These are phyloP conservation scores for Phialophora expanda DNA, from an alignment of 2,329 filamentous ascomycete genomes.

Conservation along the genomic window DNA sequence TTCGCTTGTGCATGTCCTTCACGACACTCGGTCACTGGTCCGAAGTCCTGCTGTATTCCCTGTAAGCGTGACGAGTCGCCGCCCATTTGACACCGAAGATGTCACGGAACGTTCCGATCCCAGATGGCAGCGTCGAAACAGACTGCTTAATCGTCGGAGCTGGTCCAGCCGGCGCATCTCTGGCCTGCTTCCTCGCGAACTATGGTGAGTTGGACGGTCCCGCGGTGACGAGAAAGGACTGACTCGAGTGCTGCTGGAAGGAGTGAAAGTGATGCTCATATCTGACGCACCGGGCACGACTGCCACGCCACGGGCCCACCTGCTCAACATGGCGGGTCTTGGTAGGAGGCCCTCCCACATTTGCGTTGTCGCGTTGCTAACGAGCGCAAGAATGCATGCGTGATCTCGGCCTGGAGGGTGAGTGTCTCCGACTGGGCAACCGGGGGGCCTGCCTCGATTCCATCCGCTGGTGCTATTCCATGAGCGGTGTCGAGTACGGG, in stretches of 20 bases:
- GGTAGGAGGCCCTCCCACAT: constrained; percentile 31
- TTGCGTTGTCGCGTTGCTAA: neutral
- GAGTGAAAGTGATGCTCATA: constrained; percentile 29
- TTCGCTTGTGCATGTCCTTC: neutral
- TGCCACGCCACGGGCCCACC: constrained; percentile 33
- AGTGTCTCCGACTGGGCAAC: constrained; percentile 45
- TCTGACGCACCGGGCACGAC: constrained; percentile 28
- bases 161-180: constrained; percentile 60
- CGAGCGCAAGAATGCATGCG: constrained; percentile 47
- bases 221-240: neutral
- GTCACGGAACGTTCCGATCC: constrained; percentile 5
- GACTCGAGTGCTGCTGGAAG: neutral
- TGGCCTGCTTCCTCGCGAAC: constrained; percentile 60
- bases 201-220: constrained; percentile 47
- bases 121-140: constrained; percentile 43
- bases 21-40: neutral
- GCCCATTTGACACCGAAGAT: neutral
- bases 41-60: too few species aligned
- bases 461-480: constrained; percentile 50
- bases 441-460: constrained; percentile 45
- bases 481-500: constrained; percentile 52
- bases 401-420: constrained; percentile 51
- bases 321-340: constrained; percentile 35
- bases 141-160: constrained; percentile 59
- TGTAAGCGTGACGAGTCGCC: neutral